Conservation (phyloP, 495 filamentous ascomycete species). For the Hyaloscypha variabilis region DNA sequence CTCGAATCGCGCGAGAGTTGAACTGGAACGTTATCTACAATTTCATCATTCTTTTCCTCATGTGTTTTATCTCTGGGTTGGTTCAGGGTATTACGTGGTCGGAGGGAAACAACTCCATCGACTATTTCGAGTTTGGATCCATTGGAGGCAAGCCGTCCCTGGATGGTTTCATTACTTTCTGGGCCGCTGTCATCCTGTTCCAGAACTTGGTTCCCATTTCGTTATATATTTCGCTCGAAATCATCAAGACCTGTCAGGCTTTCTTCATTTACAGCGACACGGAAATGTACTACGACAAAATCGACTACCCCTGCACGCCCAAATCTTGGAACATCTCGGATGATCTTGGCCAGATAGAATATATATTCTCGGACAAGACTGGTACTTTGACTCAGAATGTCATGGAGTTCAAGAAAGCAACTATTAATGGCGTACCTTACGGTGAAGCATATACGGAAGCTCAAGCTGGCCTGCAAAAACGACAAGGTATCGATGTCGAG, state of each 20-base stretch:
- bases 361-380: constrained; percentile 99
- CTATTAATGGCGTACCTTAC: constrained; percentile 91
- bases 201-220: constrained; percentile 99
- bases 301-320: constrained; percentile 93
- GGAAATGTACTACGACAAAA: constrained; percentile 92
- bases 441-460: constrained; percentile 98
- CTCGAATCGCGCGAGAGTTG: constrained; percentile 86
- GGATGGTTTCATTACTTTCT: constrained; percentile 94
- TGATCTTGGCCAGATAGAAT: constrained; percentile 97
- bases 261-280: constrained; percentile 97
- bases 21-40: constrained; percentile 99
- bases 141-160: constrained; percentile 76
- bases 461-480: constrained; percentile 90
- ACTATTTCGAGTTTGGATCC: constrained; percentile 86
- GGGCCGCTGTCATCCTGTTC: constrained; percentile 90
- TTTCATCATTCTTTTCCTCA: constrained; percentile 84
- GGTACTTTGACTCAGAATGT: constrained; percentile 98
- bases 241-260: constrained; percentile 89
- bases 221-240: constrained; percentile 96
- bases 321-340: constrained; percentile 99
- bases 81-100: constrained; percentile 84
- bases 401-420: constrained; percentile 99
- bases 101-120: constrained; percentile 69
- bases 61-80: constrained; percentile 87
- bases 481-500: constrained; percentile 84